phyloP scores from a whole-genome alignment of 164 flowering plant species.

The Amborella trichopoda region DNA sequence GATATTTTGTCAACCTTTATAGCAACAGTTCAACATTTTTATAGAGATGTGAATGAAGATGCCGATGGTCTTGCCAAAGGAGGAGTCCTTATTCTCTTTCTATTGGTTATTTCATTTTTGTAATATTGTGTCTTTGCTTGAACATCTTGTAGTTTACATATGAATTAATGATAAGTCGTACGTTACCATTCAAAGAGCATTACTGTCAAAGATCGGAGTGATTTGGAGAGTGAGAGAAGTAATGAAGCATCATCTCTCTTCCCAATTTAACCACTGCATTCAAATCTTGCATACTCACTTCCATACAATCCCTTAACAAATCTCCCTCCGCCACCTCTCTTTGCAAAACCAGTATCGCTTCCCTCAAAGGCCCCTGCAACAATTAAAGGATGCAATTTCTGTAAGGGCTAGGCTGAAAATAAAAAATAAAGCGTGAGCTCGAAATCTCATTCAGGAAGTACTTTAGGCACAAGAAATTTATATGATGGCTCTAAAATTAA shows the following conservation, averaged over 20 bases:
- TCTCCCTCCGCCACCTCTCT: slow-evolving; percentile 7
- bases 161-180: no score
- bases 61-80: no score
- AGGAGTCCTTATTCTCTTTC: no score
- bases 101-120: no score
- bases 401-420: background rate
- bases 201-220: background rate
- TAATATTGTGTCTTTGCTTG: no score
- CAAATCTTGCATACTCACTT: slow-evolving; percentile 7
- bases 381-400: background rate
- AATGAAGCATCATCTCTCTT: background rate
- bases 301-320: slow-evolving; percentile 6
- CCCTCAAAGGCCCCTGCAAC: slow-evolving; percentile 9
- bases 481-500: background rate
- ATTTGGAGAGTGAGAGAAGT: background rate
- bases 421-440: background rate
- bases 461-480: background rate
- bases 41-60: no score
- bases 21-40: no score
- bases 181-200: no score
- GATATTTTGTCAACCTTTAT: no score
- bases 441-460: background rate
- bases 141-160: no score
- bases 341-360: slow-evolving; percentile 5
- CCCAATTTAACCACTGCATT: slow-evolving; percentile 9